Base-by-base conservation (phyloP, 75 land plant species). In the Ceratopteris richardii region DNA sequence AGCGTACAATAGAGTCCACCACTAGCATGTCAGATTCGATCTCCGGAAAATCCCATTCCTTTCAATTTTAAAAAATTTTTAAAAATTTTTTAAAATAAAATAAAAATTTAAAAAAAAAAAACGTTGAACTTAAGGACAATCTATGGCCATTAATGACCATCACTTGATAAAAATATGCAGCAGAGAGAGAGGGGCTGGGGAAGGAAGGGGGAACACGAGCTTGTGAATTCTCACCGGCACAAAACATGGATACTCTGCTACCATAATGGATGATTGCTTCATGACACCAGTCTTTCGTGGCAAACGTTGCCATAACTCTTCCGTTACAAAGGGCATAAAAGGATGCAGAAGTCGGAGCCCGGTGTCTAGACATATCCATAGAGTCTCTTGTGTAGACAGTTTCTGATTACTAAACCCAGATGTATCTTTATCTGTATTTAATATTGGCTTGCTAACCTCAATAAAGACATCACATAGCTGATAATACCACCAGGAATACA, bases 231-330 rank as follows among this genome's bases (percentile, higher is more conserved):
- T 56, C 36, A 70, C 66, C 85, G 79, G 66, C 7, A 67, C 59
- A 25, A 63, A 55, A 22, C 81, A 70, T 51, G 96, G 96, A 55
- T 91, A 91, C 1, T 80, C 71, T 26, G 80, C 73, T 29, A 87
- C 64, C 87, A 87, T 71, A 13, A 91, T 91, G 19, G 92, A 81
- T 43, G 78, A 76, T 62, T 74, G 77, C 51, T 58, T 71, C 3
- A 25, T 27, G 31, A 12, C 21, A 47, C 55, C 68, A 33, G 42
- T 47, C 18, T 62, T 57, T 48, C 62, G 66, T 43, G 98, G 98
- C 62, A 93, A 87, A 10, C 98, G 85, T 66, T 91, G 97, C 91
- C 92, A 91, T 33, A 91, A 63, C 63, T 91, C 97, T 66, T 91
- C 97, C 7, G 92, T 87, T 19, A 91, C 80, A 75, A 75, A 91